These are phyloP conservation scores for Hymenoscyphus fraxineus DNA, from an alignment of 2,329 filamentous ascomycete genomes.

Conservation along the genomic window DNA sequence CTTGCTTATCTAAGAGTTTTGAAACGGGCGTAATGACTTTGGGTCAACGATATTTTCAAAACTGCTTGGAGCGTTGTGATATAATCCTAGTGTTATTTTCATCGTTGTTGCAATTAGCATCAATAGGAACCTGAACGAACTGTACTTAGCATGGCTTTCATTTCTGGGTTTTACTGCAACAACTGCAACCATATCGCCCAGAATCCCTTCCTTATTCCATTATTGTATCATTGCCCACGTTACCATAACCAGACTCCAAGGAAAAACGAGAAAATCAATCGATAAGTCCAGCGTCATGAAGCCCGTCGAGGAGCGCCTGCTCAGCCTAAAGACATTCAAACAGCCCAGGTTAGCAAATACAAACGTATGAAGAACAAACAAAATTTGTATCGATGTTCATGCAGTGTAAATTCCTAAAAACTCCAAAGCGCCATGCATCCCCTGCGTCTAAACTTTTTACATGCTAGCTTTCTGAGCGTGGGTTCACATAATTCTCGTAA, in stretches of 20 bases:
- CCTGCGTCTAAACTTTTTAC: background rate
- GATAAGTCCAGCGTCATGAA: background rate
- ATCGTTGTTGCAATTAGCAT: background rate
- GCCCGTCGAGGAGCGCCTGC: background rate
- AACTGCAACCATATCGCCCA: background rate
- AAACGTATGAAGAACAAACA: background rate
- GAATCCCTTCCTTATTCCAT: background rate
- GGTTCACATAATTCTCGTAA: constrained; percentile 38
- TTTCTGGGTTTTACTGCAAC: background rate
- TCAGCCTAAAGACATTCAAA: background rate
- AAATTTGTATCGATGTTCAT: constrained; percentile 1
- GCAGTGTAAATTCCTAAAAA: constrained; percentile 14
- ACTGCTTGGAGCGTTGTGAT: background rate
- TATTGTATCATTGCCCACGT: background rate
- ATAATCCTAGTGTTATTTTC: background rate
- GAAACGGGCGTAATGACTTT: background rate
- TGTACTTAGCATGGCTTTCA: background rate
- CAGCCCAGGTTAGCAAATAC: background rate
- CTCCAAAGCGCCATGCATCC: constrained; percentile 13
- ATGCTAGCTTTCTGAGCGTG: background rate
- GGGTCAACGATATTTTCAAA: background rate
- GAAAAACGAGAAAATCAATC: background rate
- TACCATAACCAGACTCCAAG: background rate
- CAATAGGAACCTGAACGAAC: background rate
- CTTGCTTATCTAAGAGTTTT: background rate